phyloP scores from a whole-genome alignment of 1,139 yeast genomes.

The Yamadazyma atlantica region DNA sequence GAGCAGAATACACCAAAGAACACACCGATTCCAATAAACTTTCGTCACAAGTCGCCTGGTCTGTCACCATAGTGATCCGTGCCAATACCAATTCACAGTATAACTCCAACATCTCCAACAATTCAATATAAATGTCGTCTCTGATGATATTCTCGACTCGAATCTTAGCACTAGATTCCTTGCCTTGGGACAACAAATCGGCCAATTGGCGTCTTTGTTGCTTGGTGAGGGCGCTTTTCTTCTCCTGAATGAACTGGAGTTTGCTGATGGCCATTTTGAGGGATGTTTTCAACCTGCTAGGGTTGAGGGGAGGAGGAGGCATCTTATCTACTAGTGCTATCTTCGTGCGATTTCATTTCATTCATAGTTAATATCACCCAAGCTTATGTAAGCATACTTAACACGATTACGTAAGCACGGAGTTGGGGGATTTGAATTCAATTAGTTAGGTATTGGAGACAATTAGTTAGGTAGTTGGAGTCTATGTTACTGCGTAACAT shows the following conservation, averaged over 20 bases:
- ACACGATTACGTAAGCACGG: no score
- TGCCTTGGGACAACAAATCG: conserved; percentile 65
- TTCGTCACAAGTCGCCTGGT: conserved; percentile 51
- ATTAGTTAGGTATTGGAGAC: no score
- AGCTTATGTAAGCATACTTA: no score
- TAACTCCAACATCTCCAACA: conserved; percentile 75
- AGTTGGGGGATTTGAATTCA: neutral
- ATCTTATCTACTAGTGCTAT: no score
- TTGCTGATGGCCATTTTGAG: conserved; percentile 81
- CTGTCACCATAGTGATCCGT: conserved; percentile 59
- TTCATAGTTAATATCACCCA: no score
- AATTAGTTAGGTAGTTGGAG: no score
- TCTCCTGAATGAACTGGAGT: conserved; percentile 76
- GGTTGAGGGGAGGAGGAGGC: conserved; percentile 34
- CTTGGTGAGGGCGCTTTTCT: conserved; percentile 77
- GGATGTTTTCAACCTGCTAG: conserved; percentile 60
- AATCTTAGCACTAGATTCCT: conserved; percentile 81
- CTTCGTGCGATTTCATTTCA: no score
- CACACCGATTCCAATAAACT: conserved; percentile 74
- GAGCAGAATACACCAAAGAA: conserved; percentile 68
- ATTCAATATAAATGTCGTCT: conserved; percentile 80
- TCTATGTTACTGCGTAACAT: no score
- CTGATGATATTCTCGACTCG: conserved; percentile 84
- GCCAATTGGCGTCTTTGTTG: conserved; percentile 79
- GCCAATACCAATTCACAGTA: conserved; percentile 85